These are phyloP conservation scores for Solanum hybrid DNA, from an alignment of 305 asterid species.

Conservation along the genomic window DNA sequence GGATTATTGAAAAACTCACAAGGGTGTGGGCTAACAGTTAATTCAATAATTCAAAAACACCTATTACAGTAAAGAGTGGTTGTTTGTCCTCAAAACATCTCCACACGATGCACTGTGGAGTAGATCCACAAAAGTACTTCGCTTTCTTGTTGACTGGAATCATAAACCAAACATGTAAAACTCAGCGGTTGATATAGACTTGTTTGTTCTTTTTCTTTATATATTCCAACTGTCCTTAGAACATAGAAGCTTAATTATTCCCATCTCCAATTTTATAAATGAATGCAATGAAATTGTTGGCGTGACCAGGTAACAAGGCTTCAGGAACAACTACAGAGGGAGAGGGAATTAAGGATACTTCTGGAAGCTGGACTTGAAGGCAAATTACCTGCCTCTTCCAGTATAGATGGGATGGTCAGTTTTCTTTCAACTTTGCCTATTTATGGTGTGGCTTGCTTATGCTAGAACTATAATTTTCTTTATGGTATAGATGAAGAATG, in stretches of 20 bases:
- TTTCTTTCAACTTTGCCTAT: neutral
- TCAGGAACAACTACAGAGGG: slow-evolving; percentile 64
- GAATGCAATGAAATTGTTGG: slow-evolving; percentile 1
- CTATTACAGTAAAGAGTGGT: neutral
- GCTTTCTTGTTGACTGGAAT: neutral
- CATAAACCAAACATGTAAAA: neutral
- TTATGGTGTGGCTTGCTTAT: slow-evolving; percentile 5
- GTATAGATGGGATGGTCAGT: slow-evolving; percentile 57
- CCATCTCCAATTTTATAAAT: neutral
- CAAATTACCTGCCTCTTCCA: slow-evolving; percentile 34
- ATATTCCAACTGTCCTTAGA: neutral
- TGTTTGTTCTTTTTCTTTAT: neutral
- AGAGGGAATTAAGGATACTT: slow-evolving; percentile 54
- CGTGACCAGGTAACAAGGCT: slow-evolving; percentile 62
- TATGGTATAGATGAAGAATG: slow-evolving; percentile 46
- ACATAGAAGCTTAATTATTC: neutral
- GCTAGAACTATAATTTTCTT: slow-evolving; percentile 20
- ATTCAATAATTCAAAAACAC: neutral
- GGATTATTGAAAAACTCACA: neutral
- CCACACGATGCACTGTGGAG: neutral
- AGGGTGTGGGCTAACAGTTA: neutral
- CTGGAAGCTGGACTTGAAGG: slow-evolving; percentile 61
- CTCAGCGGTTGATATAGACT: neutral
- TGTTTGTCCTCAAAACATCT: neutral
- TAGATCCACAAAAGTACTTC: neutral